phyloP scores from a whole-genome alignment of 129 eudicot genomes.

The Tagetes patula region DNA sequence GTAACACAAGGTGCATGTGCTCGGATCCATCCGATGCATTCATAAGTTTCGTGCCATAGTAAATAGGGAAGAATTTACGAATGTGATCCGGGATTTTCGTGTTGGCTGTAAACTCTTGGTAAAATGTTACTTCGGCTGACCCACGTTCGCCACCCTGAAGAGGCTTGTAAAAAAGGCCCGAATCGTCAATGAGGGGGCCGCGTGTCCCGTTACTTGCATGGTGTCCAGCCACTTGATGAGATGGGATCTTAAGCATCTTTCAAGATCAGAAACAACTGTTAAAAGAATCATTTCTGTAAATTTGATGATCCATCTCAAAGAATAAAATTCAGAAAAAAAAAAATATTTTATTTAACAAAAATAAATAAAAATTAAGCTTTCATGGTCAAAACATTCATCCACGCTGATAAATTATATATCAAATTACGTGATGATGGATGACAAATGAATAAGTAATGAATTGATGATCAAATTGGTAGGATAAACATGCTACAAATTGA shows the following conservation, averaged over 20 bases:
- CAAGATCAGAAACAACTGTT: not conserved
- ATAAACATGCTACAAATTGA: not conserved
- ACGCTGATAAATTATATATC: not conserved
- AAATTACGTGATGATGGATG: not conserved
- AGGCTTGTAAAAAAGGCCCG: conserved; percentile 87
- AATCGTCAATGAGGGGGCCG: conserved; percentile 72
- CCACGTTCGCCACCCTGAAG: conserved; percentile 79
- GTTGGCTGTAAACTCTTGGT: conserved; percentile 48
- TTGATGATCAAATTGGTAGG: too few species aligned
- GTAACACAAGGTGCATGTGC: conserved; percentile 62
- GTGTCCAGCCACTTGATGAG: conserved; percentile 95
- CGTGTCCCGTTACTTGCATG: conserved; percentile 58
- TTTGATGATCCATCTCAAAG: not conserved
- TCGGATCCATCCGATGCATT: conserved; percentile 79
- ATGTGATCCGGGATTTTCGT: conserved; percentile 47
- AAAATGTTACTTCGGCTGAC: conserved; percentile 57
- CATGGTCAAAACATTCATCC: not conserved
- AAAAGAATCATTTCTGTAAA: not conserved
- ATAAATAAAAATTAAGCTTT: not conserved
- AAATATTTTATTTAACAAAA: not conserved
- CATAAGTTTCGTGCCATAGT: conserved; percentile 59
- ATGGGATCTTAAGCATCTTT: conserved; percentile 63
- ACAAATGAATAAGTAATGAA: not conserved
- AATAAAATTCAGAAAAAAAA: not conserved
- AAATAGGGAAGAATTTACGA: conserved; percentile 60